Evolutionary conservation across 106 monocot species (phyloP), one percentile per base, ranked within the genome.

Genomic region (Allium sativum): DNA sequence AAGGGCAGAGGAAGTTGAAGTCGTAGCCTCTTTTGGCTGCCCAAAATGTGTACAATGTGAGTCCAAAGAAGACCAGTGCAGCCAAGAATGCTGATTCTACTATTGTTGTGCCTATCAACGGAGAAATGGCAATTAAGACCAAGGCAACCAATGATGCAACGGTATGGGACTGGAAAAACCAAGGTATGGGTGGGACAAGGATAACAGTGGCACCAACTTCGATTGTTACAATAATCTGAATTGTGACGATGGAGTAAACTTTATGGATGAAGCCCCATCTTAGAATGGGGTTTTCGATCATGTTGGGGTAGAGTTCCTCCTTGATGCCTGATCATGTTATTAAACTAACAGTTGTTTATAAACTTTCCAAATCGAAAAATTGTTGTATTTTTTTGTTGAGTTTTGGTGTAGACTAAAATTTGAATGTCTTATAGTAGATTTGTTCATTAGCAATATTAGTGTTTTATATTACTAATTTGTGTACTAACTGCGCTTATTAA

Each of bases 11-110:
- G 59, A 82, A 86, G 53, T 64, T 78, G 72, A 82, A 86, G 56
- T 86, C 86, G 47, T 86, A 21, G 55, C 86, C 86, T 71, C 72
- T 65, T 46, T 66, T 85, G 50, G 85, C 77, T 7, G 77, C 85
- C 85, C 85, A 81, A 68, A 85, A 85, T 45, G 86, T 86, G 76
- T 79, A 86, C 10, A 78, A 12, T 10, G 86, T 86, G 31, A 86
- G 73, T 2, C 59, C 64, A 6, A 63, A 45, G 16, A 82, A 72
- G 7, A 86, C 75, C 7, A 46, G 46, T 0, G 58, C 44, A 0
- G 86, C 78, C 20, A 82, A 47, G 0, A 14, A 45, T 44, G 71
- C 73, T 43, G 84, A 76, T 68, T 85, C 73, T 12, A 85, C 10
- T 40, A 77, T 56, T 10, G 77, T 66, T n/a, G 58, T 74, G 9